These are phyloP conservation scores for Annulohypoxylon maeteangense DNA, from an alignment of 495 filamentous ascomycete genomes.

Conservation along the genomic window DNA sequence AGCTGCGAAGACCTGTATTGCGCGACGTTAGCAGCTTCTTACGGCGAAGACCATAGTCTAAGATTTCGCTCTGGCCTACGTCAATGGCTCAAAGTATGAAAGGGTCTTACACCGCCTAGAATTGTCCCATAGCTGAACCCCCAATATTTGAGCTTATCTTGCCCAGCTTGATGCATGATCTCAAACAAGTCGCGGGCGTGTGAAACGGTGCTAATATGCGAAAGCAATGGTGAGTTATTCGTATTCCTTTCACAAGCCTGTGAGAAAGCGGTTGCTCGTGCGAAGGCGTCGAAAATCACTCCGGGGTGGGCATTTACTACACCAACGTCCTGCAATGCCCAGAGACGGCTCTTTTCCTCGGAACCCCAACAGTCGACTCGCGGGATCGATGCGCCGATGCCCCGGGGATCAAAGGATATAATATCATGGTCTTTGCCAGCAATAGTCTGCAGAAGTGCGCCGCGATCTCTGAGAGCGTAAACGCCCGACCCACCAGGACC, in stretches of 20 bases:
- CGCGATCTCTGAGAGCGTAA: constrained; percentile 50
- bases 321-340: constrained; percentile 52
- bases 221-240: constrained; percentile 46
- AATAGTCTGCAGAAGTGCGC: constrained; percentile 55
- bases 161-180: constrained; percentile 50
- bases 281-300: constrained; percentile 53
- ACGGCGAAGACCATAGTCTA: not conserved
- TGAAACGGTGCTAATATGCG: constrained; percentile 52
- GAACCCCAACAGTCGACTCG: constrained; percentile 56
- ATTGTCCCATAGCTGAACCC: constrained; percentile 66
- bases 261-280: constrained; percentile 52
- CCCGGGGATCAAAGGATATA: constrained; percentile 63
- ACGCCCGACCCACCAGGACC: constrained; percentile 64
- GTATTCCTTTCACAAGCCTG: constrained; percentile 48
- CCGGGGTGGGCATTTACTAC: constrained; percentile 55
- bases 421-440: constrained; percentile 61
- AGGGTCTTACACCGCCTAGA: constrained; percentile 54
- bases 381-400: constrained; percentile 57
- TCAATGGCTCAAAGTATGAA: not conserved
- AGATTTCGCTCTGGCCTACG: not conserved
- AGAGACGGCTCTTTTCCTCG: constrained; percentile 48
- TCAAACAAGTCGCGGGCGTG: constrained; percentile 58
- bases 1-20: constrained; percentile 53
- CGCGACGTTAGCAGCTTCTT: not conserved
- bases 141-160: constrained; percentile 63